Percentiles rank a stretch among this genome's conserved stretches.
Evolutionary conservation across 352 stramenopile species (phyloP).

Genomic region (Phytophthora fragariae): DNA sequence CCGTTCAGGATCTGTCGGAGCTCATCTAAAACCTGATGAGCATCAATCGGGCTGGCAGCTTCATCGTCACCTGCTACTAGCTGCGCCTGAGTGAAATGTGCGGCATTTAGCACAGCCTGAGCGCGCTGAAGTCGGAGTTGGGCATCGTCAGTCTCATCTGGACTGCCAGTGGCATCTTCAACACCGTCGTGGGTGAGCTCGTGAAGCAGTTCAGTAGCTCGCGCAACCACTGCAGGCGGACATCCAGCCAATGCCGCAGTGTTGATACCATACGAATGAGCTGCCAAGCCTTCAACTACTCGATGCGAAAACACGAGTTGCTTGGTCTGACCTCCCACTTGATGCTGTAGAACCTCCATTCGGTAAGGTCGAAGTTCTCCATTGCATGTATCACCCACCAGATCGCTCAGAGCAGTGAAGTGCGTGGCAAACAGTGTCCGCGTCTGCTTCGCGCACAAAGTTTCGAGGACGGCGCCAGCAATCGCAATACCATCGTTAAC

Average conservation of each 20-base stretch:
- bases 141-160: not conserved
- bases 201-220: slow-evolving; percentile 56
- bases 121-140: slow-evolving; percentile 14
- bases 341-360: slow-evolving; percentile 72
- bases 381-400: slow-evolving; percentile 47
- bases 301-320: slow-evolving; percentile 83
- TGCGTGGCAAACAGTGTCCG: slow-evolving; percentile 87
- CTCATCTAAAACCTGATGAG: slow-evolving; percentile 16
- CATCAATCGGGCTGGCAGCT: not conserved
- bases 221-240: slow-evolving; percentile 50
- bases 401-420: slow-evolving; percentile 69
- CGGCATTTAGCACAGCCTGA: slow-evolving; percentile 5
- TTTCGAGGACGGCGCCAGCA: slow-evolving; percentile 78
- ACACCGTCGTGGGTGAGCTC: slow-evolving; percentile 31
- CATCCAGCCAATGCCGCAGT: slow-evolving; percentile 79
- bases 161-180: not conserved
- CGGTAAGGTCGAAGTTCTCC: slow-evolving; percentile 63
- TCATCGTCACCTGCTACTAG: not conserved
- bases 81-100: not conserved
- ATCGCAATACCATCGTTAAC: slow-evolving; percentile 84
- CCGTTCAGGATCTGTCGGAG: slow-evolving; percentile 23
- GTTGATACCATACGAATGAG: slow-evolving; percentile 83
- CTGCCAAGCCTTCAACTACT: slow-evolving; percentile 70
- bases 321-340: slow-evolving; percentile 23
- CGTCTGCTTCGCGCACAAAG: slow-evolving; percentile 61